Conservation (phyloP, 768 basidiomycete species). For the Boletus pseudo-olivaceus region DNA sequence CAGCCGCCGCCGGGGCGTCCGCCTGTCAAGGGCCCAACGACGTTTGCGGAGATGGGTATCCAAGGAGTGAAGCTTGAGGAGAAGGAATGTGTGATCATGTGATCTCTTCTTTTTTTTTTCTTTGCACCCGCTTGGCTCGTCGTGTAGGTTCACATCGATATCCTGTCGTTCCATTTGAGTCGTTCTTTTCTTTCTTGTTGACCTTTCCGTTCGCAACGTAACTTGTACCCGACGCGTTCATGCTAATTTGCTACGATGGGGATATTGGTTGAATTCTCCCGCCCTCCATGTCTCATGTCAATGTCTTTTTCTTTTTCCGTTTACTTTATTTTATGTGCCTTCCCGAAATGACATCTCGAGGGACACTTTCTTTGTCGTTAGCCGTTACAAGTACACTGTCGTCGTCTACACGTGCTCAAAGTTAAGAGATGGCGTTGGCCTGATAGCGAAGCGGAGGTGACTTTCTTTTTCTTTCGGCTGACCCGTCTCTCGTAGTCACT, state of each 20-base stretch:
- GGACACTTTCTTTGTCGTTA: neutral
- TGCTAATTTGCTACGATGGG: neutral
- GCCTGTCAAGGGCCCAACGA: conserved; percentile 50
- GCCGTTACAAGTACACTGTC: neutral
- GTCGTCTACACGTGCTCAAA: neutral
- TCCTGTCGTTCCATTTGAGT: neutral
- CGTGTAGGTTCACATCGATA: neutral
- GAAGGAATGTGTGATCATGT: conserved; percentile 89
- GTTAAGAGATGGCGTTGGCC: neutral
- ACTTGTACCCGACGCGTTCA: neutral
- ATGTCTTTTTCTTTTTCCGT: neutral
- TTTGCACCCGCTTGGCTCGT: neutral
- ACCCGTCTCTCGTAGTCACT: too few species aligned
- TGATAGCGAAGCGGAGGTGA: neutral
- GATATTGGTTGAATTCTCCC: neutral
- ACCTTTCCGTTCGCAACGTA: neutral
- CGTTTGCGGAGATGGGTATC: conserved; percentile 95
- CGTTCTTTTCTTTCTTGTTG: neutral
- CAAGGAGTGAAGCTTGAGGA: conserved; percentile 72
- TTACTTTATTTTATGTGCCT: neutral
- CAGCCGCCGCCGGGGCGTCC: conserved; percentile 8
- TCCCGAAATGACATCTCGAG: neutral
- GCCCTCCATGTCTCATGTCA: neutral
- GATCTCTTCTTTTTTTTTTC: conserved; percentile 15
- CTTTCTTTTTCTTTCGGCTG: too few species aligned